Percentiles rank a stretch among this genome's conserved stretches.
phyloP scores from a whole-genome alignment of 768 basidiomycete species.

The Auriscalpium orientale region DNA sequence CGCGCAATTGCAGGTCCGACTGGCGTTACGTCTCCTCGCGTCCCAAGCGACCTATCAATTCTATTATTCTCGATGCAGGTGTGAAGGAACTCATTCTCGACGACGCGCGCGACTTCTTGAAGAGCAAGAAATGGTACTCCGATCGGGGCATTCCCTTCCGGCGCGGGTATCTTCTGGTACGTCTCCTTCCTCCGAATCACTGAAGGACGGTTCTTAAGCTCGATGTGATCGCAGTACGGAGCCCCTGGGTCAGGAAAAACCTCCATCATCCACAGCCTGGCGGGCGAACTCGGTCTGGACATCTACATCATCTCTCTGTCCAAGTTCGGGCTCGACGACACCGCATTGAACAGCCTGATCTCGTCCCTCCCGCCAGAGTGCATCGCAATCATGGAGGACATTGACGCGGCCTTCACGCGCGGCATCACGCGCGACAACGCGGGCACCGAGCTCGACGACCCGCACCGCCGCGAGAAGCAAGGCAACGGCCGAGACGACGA shows the following conservation, averaged over 20 bases:
- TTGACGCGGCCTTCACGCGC: constrained; percentile 66
- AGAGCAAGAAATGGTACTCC: constrained; percentile 63
- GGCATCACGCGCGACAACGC: constrained; percentile 29
- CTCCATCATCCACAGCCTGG: constrained; percentile 66
- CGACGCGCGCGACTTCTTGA: constrained; percentile 66
- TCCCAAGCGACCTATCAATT: constrained; percentile 56
- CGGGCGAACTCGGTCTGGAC: constrained; percentile 70
- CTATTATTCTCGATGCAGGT: constrained; percentile 66
- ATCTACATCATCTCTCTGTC: constrained; percentile 70
- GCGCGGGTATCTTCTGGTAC: constrained; percentile 63
- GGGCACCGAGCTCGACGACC: constrained; percentile 7
- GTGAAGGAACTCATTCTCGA: constrained; percentile 56
- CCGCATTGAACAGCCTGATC: constrained; percentile 48
- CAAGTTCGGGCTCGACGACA: constrained; percentile 55
- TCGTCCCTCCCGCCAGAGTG: constrained; percentile 59
- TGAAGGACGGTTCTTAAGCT: neutral
- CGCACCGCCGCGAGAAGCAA: constrained; percentile 22
- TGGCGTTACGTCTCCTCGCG: constrained; percentile 54
- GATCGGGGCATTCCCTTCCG: constrained; percentile 75
- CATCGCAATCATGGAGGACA: constrained; percentile 78
- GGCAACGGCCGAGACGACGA: constrained; percentile 4
- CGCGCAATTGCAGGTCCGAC: constrained; percentile 17
- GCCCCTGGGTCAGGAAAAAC: constrained; percentile 77
- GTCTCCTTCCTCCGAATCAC: constrained; percentile 9
- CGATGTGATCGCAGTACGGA: constrained; percentile 39